Conservation (phyloP, 331 rosid species). For the Prunus yedoensis region DNA sequence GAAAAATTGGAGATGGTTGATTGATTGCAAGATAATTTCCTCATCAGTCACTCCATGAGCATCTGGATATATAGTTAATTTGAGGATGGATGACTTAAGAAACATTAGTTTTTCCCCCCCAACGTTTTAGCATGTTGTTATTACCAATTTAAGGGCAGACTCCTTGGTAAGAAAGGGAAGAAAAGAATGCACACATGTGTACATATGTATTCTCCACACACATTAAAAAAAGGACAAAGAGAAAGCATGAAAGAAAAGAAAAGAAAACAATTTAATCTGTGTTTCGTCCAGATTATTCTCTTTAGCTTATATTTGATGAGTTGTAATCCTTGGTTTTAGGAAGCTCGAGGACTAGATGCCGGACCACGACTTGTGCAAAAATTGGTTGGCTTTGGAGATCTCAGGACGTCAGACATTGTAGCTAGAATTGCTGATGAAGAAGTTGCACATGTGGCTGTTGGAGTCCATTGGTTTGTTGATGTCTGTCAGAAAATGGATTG, state of each 20-base stretch:
- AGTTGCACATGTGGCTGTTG: constrained; percentile 96
- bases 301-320: background rate
- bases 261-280: background rate
- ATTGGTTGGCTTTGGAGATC: constrained; percentile 87
- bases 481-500: constrained; percentile 70
- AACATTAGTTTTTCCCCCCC: background rate
- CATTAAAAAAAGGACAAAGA: background rate
- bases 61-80: background rate
- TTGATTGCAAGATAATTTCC: background rate
- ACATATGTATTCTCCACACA: background rate
- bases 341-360: constrained; percentile 99
- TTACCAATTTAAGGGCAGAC: background rate
- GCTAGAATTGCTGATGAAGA: constrained; percentile 94
- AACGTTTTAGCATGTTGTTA: background rate
- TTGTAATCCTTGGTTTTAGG: constrained; percentile 41
- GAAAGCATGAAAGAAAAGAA: no score
- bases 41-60: background rate
- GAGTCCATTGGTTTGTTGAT: constrained; percentile 71
- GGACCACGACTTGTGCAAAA: constrained; percentile 88
- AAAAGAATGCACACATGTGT: background rate
- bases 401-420: constrained; percentile 67
- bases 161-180: background rate
- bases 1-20: background rate
- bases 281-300: background rate
- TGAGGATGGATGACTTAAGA: background rate